Base-by-base conservation (phyloP, 805 yeast species). In the Sugiyamaella chiloensis region DNA sequence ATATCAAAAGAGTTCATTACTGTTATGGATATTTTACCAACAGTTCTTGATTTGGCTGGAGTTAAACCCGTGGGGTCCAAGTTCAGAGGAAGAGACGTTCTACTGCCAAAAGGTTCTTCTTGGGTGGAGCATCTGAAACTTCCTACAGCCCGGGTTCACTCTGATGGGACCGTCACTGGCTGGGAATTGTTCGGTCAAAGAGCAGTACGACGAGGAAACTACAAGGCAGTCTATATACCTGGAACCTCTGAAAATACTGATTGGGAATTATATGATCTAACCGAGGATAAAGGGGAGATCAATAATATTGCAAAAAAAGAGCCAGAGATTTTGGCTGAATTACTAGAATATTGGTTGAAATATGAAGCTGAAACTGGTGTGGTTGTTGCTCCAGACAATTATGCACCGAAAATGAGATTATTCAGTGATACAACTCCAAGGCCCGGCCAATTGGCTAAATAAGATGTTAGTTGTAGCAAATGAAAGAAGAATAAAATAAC, bases 11-110 rank as follows among this genome's bases (percentile, higher is more conserved):
- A 63, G 19, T 79, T 79, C 50, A 59, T 69, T 12, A 79, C 83
- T 0, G 83, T 80, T 3, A 78, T 79, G 82, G 85, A 79, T 62
- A 71, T 79, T 24, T 60, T 76, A 27, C 84, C 84, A 1, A 79
- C 84, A 0, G 60, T 79, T 6, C 60, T 80, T 11, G 81, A 78
- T 0, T 44, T 76, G 2, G 76, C 81, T 2, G 69, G 66, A n/a
- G 62, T 75, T 39, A 21, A 36, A 14, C 50, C 49, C 5, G 50
- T 43, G 11, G 44, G 37, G 4, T 56, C 55, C 0, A 30, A 21
- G 0, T 78, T 70, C 56, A 60, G 68, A 35, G 78, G 76, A 2
- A 60, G 79, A 9, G 42, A 62, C 5, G 76, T 78, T 9, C 74
- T 65, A n/a, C 51, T 48, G 2, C 73, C 74, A 12, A 66, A 70